These are phyloP conservation scores for Irpex rosettiformis DNA, from an alignment of 1,284 basidiomycete species.

Conservation along the genomic window DNA sequence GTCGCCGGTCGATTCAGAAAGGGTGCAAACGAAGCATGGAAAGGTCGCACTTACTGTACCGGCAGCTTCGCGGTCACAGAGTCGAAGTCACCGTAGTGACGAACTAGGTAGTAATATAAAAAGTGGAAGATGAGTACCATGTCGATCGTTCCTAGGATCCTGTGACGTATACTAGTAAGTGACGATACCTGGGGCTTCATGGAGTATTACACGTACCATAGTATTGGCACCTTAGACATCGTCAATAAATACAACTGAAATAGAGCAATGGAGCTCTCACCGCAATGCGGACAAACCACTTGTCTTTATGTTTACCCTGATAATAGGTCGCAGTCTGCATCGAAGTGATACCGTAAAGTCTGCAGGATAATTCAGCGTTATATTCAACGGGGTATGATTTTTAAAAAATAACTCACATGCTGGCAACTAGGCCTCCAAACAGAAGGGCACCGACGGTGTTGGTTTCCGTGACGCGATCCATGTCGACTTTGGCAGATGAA, in stretches of 20 bases:
- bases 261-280: background rate
- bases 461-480: background rate
- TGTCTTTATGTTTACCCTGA: background rate
- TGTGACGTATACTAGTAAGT: too few relatives aligned
- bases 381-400: background rate
- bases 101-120: conserved; percentile 4
- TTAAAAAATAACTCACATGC: background rate
- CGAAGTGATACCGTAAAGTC: conserved; percentile 5
- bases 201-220: background rate
- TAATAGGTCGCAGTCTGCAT: conserved; percentile 1
- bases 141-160: conserved; percentile 4
- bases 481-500: background rate
- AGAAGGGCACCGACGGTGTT: conserved; percentile 5
- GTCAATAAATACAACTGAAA: background rate
- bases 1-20: background rate
- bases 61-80: background rate
- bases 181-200: too few relatives aligned
- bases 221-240: background rate
- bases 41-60: background rate
- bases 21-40: background rate
- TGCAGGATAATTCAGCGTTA: background rate
- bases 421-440: conserved; percentile 3
- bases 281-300: background rate
- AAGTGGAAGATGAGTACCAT: background rate
- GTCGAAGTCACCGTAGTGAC: background rate